Conservation (phyloP, 306 rosid genomes). For the Dryas octopetala region DNA sequence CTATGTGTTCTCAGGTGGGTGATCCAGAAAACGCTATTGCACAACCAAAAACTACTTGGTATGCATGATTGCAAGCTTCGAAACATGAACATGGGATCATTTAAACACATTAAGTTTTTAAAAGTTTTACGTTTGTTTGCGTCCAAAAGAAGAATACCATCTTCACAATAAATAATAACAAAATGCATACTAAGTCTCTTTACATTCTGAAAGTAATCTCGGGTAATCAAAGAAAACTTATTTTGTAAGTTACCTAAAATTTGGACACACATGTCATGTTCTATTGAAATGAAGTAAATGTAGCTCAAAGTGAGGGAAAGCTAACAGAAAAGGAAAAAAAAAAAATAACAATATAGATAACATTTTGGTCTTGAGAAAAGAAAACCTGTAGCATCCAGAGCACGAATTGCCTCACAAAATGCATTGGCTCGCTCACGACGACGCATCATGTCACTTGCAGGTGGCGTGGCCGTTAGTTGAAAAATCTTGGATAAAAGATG, state of each 20-base stretch:
- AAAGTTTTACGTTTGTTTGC: neutral
- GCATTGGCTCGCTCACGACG: constrained; percentile 73
- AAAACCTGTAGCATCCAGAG: constrained; percentile 93
- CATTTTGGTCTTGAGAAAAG: neutral
- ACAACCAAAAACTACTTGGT: neutral
- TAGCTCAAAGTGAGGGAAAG: constrained; percentile 2
- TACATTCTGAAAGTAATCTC: neutral
- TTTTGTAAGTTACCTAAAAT: neutral
- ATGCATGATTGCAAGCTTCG: neutral
- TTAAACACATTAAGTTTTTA: too few species aligned
- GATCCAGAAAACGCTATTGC: neutral
- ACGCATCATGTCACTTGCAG: constrained; percentile 59
- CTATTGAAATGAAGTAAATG: neutral
- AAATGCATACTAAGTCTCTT: neutral
- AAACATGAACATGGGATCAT: neutral
- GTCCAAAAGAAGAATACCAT: neutral
- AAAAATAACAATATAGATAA: neutral
- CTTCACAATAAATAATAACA: neutral
- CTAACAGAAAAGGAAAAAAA: neutral
- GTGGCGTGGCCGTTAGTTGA: constrained; percentile 62
- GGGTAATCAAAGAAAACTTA: neutral
- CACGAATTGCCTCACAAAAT: constrained; percentile 97
- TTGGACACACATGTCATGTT: neutral
- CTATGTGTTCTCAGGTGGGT: neutral
- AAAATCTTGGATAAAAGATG: constrained; percentile 97